Conservation (phyloP, 2,329 filamentous ascomycete genomes). For the Acarospora socialis region DNA sequence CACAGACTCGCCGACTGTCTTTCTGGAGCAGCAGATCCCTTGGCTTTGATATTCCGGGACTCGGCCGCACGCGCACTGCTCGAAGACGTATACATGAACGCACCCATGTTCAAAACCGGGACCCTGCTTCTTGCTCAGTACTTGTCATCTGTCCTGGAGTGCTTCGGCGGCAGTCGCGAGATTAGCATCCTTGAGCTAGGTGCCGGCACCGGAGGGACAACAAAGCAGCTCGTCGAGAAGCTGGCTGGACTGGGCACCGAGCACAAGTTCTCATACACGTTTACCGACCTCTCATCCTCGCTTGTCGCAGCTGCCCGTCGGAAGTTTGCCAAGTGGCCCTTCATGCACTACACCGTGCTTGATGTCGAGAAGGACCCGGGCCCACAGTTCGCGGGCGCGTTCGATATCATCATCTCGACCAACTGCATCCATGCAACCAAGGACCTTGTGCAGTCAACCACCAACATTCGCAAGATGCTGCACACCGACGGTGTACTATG, state of each 20-base stretch:
- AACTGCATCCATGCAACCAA: conserved; percentile 24
- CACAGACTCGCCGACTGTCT: conserved; percentile 26
- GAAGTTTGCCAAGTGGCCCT: conserved; percentile 19
- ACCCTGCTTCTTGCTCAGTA: conserved; percentile 13
- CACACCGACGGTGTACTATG: conserved; percentile 19
- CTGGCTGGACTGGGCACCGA: conserved; percentile 18
- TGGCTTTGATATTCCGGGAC: conserved; percentile 28
- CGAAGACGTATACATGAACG: conserved; percentile 24
- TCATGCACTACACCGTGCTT: conserved; percentile 20
- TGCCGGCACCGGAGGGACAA: conserved; percentile 27
- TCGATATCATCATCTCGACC: conserved; percentile 19
- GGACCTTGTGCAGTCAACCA: conserved; percentile 10
- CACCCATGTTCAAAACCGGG: conserved; percentile 12
- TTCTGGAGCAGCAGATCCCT: conserved; percentile 22
- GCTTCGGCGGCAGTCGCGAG: no score
- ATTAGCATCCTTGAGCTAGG: conserved; percentile 25
- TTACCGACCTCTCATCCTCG: conserved; percentile 25
- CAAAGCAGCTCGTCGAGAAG: conserved; percentile 18
- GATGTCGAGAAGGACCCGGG: conserved; percentile 22
- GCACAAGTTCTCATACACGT: conserved; percentile 27
- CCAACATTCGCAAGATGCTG: conserved; percentile 17
- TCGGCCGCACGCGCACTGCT: conserved; percentile 17
- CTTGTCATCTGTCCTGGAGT: no score
- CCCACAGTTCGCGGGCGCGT: conserved; percentile 9
- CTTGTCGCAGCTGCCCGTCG: conserved; percentile 23